Base-by-base conservation (phyloP, 306 rosid species). In the Prunus campanulata region DNA sequence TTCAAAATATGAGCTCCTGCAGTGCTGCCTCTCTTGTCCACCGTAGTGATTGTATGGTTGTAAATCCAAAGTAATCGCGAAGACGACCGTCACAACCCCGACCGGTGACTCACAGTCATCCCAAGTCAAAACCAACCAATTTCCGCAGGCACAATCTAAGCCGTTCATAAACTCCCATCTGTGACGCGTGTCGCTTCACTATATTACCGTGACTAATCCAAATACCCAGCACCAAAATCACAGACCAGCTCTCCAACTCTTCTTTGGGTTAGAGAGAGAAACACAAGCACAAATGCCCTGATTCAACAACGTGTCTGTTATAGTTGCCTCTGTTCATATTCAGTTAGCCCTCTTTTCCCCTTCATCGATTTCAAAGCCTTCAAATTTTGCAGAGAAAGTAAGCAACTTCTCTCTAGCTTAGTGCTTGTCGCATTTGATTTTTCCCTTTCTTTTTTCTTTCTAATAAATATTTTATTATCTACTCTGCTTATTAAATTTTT, bases 261-360 rank as follows among this genome's bases (percentile, higher is more conserved):
- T 61, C 66, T 35, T 35, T 35, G 27, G 44, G 44, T 39, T 39
- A 39, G 44, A 39, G 44, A 66, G 74, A 59, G 78, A 24, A 44
- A 39, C 7, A 39, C 19, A 39, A 51, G 77, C 78, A 80, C 79
- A 29, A 44, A 57, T 67, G 39, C 73, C 76, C 67, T 56, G 78
- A 79, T 79, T 75, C 81, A 60, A 63, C 80, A 0, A 46, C 87
- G 78, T 71, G 83, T 54, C 77, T 32, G 65, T 63, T 39, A 25
- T 70, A 49, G 62, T 70, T 35, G 55, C 68, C 51, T 66, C 59
- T 20, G 71, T 62, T 79, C 74, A 27, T 29, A 15, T 51, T 60
- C 27, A 12, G 56, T 54, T 50, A 3, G 32, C 77, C 77, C 56
- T 66, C 25, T 59, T 64, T 56, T 30, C 59, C 16, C 74, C 78